Percentiles rank a stretch among this genome's conserved stretches.
Evolutionary conservation across 768 basidiomycete genomes (phyloP).

Genomic region (Kwoniella sp.): DNA sequence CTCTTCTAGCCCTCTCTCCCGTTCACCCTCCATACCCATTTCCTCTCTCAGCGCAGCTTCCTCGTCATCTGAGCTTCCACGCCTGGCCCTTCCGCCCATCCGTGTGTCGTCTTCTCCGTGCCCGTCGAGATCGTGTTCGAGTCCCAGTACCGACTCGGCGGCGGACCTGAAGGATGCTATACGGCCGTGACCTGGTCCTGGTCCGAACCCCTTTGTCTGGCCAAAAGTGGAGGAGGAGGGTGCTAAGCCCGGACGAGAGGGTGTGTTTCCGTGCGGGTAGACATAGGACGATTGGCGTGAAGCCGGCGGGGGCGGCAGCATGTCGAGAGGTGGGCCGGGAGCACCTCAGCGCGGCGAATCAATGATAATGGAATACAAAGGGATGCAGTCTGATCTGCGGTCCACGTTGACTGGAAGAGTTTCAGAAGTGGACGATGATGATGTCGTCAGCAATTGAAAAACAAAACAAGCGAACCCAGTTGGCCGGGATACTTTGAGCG

Average conservation of each 20-base stretch:
- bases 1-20: slow-evolving; percentile 41
- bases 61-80: background rate
- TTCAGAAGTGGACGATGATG: too few relatives aligned
- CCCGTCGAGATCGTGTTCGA: slow-evolving; percentile 3
- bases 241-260: too few relatives aligned
- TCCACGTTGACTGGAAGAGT: too few relatives aligned
- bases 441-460: too few relatives aligned
- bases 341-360: background rate
- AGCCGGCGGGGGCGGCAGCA: slow-evolving; percentile 26
- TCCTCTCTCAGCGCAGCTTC: slow-evolving; percentile 4
- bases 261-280: slow-evolving; percentile 14
- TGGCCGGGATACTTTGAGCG: too few relatives aligned
- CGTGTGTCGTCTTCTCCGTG: too few relatives aligned
- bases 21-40: background rate
- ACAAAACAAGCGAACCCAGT: too few relatives aligned
- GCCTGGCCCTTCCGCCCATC: background rate
- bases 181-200: slow-evolving; percentile 4
- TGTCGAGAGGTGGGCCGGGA: background rate
- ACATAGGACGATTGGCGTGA: slow-evolving; percentile 26
- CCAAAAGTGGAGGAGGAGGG: too few relatives aligned
- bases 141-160: slow-evolving; percentile 8
- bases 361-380: too few relatives aligned
- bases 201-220: too few relatives aligned
- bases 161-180: slow-evolving; percentile 15
- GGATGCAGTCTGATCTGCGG: too few relatives aligned